phyloP scores from a whole-genome alignment of 805 yeast species.

The Blastobotrys parvus region DNA sequence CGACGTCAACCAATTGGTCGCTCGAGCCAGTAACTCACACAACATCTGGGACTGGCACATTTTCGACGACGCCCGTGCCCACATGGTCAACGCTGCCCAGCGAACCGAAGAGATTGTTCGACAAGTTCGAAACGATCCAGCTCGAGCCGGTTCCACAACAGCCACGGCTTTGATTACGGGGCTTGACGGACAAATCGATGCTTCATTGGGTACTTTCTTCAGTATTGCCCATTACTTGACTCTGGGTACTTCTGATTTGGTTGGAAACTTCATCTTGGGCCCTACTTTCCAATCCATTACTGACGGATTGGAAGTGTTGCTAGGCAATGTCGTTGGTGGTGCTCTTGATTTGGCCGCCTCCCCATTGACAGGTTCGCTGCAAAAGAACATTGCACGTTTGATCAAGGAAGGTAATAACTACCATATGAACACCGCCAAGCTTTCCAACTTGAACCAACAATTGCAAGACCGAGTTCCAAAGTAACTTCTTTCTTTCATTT shows the following conservation, averaged over 20 bases:
- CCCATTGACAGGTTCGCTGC: conserved; percentile 2
- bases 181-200: conserved; percentile 25
- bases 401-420: conserved; percentile 5
- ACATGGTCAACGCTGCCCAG: conserved; percentile 1
- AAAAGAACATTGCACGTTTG: conserved; percentile 3
- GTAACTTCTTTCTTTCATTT: no score
- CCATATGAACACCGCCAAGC: conserved; percentile 8
- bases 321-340: conserved; percentile 19
- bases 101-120: background rate
- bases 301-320: conserved; percentile 23
- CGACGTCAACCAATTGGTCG: background rate
- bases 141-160: conserved; percentile 8
- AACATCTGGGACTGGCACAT: background rate
- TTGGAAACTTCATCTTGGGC: conserved; percentile 19
- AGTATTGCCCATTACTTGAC: conserved; percentile 18
- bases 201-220: conserved; percentile 18
- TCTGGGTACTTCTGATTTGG: conserved; percentile 17
- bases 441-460: conserved; percentile 2
- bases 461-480: background rate
- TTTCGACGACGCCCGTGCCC: conserved; percentile 1
- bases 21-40: background rate
- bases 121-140: conserved; percentile 3
- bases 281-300: conserved; percentile 26
- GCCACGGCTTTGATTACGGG: conserved; percentile 21
- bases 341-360: conserved; percentile 12